Conservation (phyloP, 129 eudicot species). For the Flaveria trinervia region DNA sequence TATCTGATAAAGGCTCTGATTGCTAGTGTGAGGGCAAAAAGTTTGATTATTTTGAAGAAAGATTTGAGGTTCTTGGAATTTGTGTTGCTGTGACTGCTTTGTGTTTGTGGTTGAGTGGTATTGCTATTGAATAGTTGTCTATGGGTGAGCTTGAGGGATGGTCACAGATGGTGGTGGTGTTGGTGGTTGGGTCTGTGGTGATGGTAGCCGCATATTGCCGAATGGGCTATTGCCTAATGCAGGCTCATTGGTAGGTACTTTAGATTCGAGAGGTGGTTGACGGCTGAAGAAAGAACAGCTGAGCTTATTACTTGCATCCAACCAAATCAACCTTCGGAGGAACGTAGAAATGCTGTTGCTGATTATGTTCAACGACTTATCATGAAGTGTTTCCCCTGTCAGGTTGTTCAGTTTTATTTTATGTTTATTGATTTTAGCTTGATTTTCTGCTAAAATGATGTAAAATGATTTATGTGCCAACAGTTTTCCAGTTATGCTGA, state of each 20-base stretch:
- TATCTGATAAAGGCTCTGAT: slow-evolving; percentile 18
- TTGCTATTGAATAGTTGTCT: slow-evolving; percentile 37
- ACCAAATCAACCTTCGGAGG: slow-evolving; percentile 78
- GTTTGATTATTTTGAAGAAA: background rate
- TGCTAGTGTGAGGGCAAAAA: slow-evolving; percentile 19
- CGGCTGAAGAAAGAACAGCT: slow-evolving; percentile 80
- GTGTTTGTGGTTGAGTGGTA: slow-evolving; percentile 15
- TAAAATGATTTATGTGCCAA: background rate
- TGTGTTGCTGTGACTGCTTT: slow-evolving; percentile 8
- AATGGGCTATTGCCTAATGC: slow-evolving; percentile 86
- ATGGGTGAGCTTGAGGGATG: slow-evolving; percentile 81
- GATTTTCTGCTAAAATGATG: background rate
- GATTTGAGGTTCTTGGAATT: slow-evolving; percentile 1
- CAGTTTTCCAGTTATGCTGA: background rate
- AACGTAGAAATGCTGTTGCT: slow-evolving; percentile 74
- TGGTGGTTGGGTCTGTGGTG: slow-evolving; percentile 27
- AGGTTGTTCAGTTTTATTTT: slow-evolving; percentile 48
- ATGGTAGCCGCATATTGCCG: slow-evolving; percentile 45
- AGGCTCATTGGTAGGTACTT: slow-evolving; percentile 49
- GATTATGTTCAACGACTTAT: slow-evolving; percentile 82
- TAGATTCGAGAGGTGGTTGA: slow-evolving; percentile 76
- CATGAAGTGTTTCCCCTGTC: slow-evolving; percentile 72
- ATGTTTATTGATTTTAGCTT: background rate
- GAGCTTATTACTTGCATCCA: slow-evolving; percentile 87
- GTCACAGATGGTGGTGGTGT: slow-evolving; percentile 59